These are phyloP conservation scores for Candida sanyiensis DNA, from an alignment of 805 yeast genomes.

Conservation along the genomic window DNA sequence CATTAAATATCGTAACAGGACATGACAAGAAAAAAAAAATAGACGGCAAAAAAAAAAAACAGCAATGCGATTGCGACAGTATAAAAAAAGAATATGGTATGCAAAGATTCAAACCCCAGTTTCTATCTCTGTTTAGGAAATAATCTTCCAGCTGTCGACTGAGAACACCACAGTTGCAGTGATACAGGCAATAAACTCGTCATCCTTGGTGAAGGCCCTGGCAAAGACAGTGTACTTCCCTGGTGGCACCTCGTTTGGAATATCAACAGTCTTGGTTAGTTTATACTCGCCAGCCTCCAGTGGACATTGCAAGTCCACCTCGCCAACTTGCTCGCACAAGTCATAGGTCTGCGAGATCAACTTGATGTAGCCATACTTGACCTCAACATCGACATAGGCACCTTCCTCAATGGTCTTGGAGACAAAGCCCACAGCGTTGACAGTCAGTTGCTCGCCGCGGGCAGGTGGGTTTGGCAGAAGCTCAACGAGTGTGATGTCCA, in stretches of 20 bases:
- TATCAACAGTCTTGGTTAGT: slow-evolving; percentile 66
- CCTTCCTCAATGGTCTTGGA: slow-evolving; percentile 62
- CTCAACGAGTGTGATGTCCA: slow-evolving; percentile 53
- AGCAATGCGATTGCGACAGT: not conserved
- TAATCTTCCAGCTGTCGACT: slow-evolving; percentile 28
- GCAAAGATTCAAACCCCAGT: not conserved
- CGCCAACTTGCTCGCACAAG: slow-evolving; percentile 78
- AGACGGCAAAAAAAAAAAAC: not conserved
- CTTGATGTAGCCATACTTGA: slow-evolving; percentile 85
- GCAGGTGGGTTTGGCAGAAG: slow-evolving; percentile 84
- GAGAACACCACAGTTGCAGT: slow-evolving; percentile 56
- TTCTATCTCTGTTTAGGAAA: slow-evolving; percentile 1
- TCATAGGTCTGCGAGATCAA: slow-evolving; percentile 87
- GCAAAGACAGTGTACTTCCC: slow-evolving; percentile 86
- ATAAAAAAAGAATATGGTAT: slow-evolving; percentile 1
- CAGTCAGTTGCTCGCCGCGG: slow-evolving; percentile 78
- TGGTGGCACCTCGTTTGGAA: slow-evolving; percentile 92
- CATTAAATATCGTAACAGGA: too few relatives aligned
- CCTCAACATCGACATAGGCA: slow-evolving; percentile 91
- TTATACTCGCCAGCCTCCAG: slow-evolving; percentile 60
- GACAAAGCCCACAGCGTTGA: slow-evolving; percentile 67
- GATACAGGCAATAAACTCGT: slow-evolving; percentile 77
- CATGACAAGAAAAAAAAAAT: not conserved
- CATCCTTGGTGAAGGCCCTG: slow-evolving; percentile 83
- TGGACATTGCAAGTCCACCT: slow-evolving; percentile 86